phyloP scores from a whole-genome alignment of 108 stramenopile species.

The Skeletonema potamos region DNA sequence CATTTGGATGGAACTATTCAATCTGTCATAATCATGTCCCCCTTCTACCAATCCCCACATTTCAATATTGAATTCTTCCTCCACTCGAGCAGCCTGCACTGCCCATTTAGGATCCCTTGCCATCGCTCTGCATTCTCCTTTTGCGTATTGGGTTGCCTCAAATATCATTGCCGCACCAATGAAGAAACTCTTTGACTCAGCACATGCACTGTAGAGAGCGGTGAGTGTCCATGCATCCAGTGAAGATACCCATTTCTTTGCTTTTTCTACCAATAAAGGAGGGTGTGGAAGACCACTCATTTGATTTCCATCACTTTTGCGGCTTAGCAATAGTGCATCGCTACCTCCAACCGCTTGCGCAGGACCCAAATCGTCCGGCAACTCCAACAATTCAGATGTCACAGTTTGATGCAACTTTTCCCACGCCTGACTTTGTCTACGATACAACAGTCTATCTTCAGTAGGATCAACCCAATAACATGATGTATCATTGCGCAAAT shows the following conservation, averaged over 20 bases:
- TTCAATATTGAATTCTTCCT: slow-evolving; percentile 97
- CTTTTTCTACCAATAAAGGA: slow-evolving; percentile 53
- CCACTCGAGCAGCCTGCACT: slow-evolving; percentile 84
- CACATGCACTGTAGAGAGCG: slow-evolving; percentile 68
- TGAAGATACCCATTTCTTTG: slow-evolving; percentile 51
- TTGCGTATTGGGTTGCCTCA: slow-evolving; percentile 23
- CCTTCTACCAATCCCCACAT: slow-evolving; percentile 98
- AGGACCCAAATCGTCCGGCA: slow-evolving; percentile 49
- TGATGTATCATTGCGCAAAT: slow-evolving; percentile 87
- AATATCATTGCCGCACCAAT: slow-evolving; percentile 71
- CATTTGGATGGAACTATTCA: slow-evolving; percentile 84
- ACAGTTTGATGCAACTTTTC: slow-evolving; percentile 61
- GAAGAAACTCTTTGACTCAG: slow-evolving; percentile 91
- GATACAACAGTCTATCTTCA: slow-evolving; percentile 78
- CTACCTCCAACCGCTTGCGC: slow-evolving; percentile 64
- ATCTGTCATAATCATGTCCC: slow-evolving; percentile 93
- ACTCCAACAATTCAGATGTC: slow-evolving; percentile 17
- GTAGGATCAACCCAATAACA: slow-evolving; percentile 85
- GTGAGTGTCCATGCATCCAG: slow-evolving; percentile 90
- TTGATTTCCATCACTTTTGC: slow-evolving; percentile 48
- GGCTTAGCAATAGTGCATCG: slow-evolving; percentile 72
- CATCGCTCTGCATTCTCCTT: not conserved
- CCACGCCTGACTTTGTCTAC: slow-evolving; percentile 69
- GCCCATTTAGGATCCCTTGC: slow-evolving; percentile 58
- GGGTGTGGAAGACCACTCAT: slow-evolving; percentile 80